Evolutionary conservation across 441 rosid species (phyloP).

Genomic region (Aquilaria agallochum): DNA sequence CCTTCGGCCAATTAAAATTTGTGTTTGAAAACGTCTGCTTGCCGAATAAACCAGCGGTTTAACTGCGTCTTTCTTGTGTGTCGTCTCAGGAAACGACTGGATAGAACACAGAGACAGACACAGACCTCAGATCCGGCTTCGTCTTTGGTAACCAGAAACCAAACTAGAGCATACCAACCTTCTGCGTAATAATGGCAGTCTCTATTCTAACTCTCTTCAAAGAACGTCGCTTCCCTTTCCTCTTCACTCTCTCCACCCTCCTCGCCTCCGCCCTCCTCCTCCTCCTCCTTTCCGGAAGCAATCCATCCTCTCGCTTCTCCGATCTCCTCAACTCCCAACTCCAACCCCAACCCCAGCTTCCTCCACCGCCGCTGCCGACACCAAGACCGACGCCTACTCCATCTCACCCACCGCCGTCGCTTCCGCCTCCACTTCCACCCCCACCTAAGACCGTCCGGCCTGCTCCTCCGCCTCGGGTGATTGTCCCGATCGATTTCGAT

Average conservation of each 20-base stretch:
- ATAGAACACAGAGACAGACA: no score
- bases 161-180: no score
- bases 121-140: no score
- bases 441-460: background rate
- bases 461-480: background rate
- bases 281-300: conserved; percentile 23
- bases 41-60: no score
- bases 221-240: conserved; percentile 29
- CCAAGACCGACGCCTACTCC: background rate
- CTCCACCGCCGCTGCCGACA: conserved; percentile 6
- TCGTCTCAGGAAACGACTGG: no score
- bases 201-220: conserved; percentile 32
- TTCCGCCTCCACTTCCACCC: conserved; percentile 13
- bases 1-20: no score
- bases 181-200: conserved; percentile 21
- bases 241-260: conserved; percentile 30
- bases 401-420: conserved; percentile 5
- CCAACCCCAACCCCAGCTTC: conserved; percentile 7
- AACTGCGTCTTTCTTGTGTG: no score
- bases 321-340: conserved; percentile 17
- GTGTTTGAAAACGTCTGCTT: no score
- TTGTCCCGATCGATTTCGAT: conserved; percentile 6
- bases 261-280: conserved; percentile 35
- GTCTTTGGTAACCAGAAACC: no score
- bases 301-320: conserved; percentile 28